Evolutionary conservation across 441 rosid genomes (phyloP).

Genomic region (Melastoma candidum): DNA sequence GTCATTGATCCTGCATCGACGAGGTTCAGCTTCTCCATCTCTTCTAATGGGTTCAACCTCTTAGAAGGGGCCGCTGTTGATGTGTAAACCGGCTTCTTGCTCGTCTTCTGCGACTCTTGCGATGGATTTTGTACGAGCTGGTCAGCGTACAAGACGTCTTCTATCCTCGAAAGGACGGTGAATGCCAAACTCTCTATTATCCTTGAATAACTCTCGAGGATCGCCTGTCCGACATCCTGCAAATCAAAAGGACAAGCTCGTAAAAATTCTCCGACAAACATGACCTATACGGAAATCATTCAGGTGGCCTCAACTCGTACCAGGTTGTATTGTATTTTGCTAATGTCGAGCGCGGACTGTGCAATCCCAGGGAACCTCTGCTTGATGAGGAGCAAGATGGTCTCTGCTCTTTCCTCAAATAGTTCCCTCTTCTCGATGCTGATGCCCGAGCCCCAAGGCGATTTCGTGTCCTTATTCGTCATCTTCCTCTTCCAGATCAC

Average conservation of each 20-base stretch:
- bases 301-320: slow-evolving; percentile 23
- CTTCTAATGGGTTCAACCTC: slow-evolving; percentile 17
- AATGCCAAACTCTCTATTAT: slow-evolving; percentile 88
- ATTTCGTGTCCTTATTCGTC: slow-evolving; percentile 70
- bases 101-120: slow-evolving; percentile 28
- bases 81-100: slow-evolving; percentile 15
- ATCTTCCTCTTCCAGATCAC: slow-evolving; percentile 92
- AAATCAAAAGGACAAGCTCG: neutral
- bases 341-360: slow-evolving; percentile 83
- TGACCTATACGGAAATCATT: neutral
- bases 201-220: slow-evolving; percentile 90
- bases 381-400: slow-evolving; percentile 73
- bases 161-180: slow-evolving; percentile 71
- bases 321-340: slow-evolving; percentile 81
- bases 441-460: slow-evolving; percentile 76
- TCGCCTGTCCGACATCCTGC: slow-evolving; percentile 83
- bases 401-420: slow-evolving; percentile 94
- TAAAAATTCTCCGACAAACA: too few species aligned
- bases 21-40: slow-evolving; percentile 19
- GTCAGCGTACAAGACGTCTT: slow-evolving; percentile 81
- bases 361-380: slow-evolving; percentile 78
- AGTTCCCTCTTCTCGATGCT: slow-evolving; percentile 83
- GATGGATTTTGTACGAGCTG: slow-evolving; percentile 43
- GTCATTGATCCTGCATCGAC: slow-evolving; percentile 34
- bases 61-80: slow-evolving; percentile 12